Evolutionary conservation across 768 basidiomycete species (phyloP), one percentile per base, ranked within the genome.

Genomic region (Sistotremastrum suecicum): DNA sequence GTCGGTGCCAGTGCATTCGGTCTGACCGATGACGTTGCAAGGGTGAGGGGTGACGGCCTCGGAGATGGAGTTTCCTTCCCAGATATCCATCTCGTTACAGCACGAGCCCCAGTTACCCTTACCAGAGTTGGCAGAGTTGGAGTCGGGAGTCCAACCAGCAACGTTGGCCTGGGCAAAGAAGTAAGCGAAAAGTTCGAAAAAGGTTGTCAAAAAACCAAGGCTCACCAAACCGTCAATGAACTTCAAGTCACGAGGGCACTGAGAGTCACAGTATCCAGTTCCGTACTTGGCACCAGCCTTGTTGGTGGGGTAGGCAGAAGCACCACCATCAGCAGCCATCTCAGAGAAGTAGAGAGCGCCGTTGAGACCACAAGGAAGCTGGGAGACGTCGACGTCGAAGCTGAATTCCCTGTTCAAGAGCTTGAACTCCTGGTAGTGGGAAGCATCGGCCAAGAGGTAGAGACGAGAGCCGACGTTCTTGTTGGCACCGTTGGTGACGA

Each of bases 241-340:
- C 63, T 77, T 76, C 61, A 76, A 59, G 55, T 75, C 75, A 35
- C 65, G 64, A 1, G 74, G 73, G 61, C 74, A 76, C 56, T 76
- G 74, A 11, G 76, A 68, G 57, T 78, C 76, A 58, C 76, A 77
- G 61, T 78, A 78, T 9, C 76, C 76, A n/a, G 75, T 75, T 41
- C 75, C 75, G 60, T 71, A 78, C 58, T 72, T 68, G 55, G 74
- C 71, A 53, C 73, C 74, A 44, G 74, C 72, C 66, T 69, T 70
- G 68, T 77, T 76, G 57, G 51, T 63, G n/a, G 72, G 48, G 63
- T 60, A 72, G 53, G 65, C 63, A 46, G 72, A 50, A 51, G 66
- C 39, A 37, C 73, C 75, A 64, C 75, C 75, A 52, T 76, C 72
- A 7, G 66, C 66, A 53, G 71, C 74, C 76, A 77, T 78, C 59